Conservation (phyloP, 768 basidiomycete species). For the Rhodosporidiobolus sp. region DNA sequence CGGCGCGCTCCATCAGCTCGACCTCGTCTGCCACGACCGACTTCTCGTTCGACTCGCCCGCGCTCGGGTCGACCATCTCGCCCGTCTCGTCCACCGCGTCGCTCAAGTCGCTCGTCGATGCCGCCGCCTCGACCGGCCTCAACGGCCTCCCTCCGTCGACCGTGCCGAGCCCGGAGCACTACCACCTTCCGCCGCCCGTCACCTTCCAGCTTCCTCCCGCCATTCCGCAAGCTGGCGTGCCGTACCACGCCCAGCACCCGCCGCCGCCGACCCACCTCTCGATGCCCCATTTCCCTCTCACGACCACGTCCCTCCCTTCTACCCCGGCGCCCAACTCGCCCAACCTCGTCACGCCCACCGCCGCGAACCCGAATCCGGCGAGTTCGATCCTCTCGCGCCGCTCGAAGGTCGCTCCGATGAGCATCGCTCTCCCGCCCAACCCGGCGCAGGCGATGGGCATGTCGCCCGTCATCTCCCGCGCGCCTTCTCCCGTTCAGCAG, state of each 20-base stretch:
- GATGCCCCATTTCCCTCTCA: background rate
- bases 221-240: background rate
- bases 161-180: background rate
- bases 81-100: constrained; percentile 18
- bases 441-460: background rate
- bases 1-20: constrained; percentile 1
- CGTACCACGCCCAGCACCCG: background rate
- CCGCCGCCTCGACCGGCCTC: background rate
- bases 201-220: constrained; percentile 8
- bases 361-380: background rate
- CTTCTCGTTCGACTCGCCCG: constrained; percentile 24
- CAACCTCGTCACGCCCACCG: constrained; percentile 3
- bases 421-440: constrained; percentile 7
- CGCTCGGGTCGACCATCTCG: constrained; percentile 9
- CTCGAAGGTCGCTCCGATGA: constrained; percentile 12
- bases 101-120: constrained; percentile 10
- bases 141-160: background rate
- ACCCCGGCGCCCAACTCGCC: background rate
- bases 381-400: constrained; percentile 18
- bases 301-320: background rate
- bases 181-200: background rate
- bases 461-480: constrained; percentile 5
- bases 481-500: background rate
- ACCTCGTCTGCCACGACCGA: constrained; percentile 7
- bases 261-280: background rate